Base-by-base conservation (phyloP, 345 rosid species). In the Linum trigynum region DNA sequence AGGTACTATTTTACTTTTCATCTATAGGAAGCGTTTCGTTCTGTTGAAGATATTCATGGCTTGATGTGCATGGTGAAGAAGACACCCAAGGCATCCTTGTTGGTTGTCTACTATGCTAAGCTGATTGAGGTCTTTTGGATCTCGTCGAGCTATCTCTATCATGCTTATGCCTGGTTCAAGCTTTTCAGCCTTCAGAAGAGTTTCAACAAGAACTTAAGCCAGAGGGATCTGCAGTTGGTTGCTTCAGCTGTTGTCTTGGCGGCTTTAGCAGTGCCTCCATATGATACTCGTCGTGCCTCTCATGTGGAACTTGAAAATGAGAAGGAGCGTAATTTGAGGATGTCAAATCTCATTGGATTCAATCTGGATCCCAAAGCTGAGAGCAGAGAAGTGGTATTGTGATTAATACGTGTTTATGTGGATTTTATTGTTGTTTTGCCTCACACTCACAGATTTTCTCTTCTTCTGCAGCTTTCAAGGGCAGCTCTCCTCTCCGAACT, bases 111-210 rank as follows among this genome's bases (percentile, higher is more conserved):
- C 63, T 95, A 95, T 77, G 97, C 96, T 61, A 95, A 95, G 79
- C 75, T 95, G 56, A 86, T 96, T 0, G 99, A 87, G 72, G 87
- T 95, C 55, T 91, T 95, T 74, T 89, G 98, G 98, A 78, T 91
- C 66, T 95, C 99, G 5, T 83, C 89, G 59, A 91, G 98, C 79
- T 83, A 84, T 83, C 94, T 95, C 39, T 91, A 86, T 67, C 98
- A 91, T 85, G 95, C 91, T 35, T 95, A 95, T 75, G 96, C 98
- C 2, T 95, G 99, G 99, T 77, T 89, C 63, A 95, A 91, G 84
- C 91, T 95, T 42, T 95, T 91, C 71, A 77, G 81, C 7, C 97
- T 95, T 68, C 99, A 95, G 81, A 95, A 95, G 69, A 89, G 86
- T 64, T 95, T 91, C 75, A 95, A 91, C 66, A 95, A 95, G 79